These are phyloP conservation scores for Talaromyces nanjingensis DNA, from an alignment of 495 filamentous ascomycete genomes.

Conservation along the genomic window DNA sequence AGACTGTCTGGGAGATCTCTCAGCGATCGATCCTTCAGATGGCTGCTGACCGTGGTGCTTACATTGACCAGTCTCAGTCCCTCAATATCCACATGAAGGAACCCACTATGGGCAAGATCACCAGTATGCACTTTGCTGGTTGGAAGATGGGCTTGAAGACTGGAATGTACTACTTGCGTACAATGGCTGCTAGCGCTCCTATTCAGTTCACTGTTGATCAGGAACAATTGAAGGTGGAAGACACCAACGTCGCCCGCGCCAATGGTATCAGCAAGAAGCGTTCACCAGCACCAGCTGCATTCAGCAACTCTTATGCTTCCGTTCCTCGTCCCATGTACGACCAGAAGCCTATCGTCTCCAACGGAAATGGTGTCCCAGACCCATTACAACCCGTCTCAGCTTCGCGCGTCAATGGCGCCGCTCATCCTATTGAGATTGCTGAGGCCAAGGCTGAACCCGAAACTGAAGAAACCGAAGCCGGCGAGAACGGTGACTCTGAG, in stretches of 20 bases:
- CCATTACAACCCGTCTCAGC: slow-evolving; percentile 65
- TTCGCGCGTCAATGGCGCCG: slow-evolving; percentile 65
- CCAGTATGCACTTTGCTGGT: slow-evolving; percentile 97
- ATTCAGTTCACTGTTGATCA: slow-evolving; percentile 99
- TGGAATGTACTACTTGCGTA: slow-evolving; percentile 99
- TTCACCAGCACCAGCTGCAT: slow-evolving; percentile 37
- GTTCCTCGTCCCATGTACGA: slow-evolving; percentile 58
- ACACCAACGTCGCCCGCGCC: slow-evolving; percentile 68
- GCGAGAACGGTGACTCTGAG: slow-evolving; percentile 63
- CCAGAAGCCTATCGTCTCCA: slow-evolving; percentile 37
- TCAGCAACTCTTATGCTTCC: slow-evolving; percentile 40
- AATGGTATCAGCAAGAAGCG: slow-evolving; percentile 60
- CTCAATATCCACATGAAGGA: slow-evolving; percentile 99
- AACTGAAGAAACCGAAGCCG: slow-evolving; percentile 57
- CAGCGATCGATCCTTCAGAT: slow-evolving; percentile 93
- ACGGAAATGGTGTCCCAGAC: slow-evolving; percentile 53
- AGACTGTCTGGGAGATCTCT: slow-evolving; percentile 99
- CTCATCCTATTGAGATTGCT: slow-evolving; percentile 48
- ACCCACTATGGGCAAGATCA: slow-evolving; percentile 99
- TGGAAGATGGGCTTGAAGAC: slow-evolving; percentile 99
- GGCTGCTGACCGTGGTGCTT: slow-evolving; percentile 96
- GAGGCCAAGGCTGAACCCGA: slow-evolving; percentile 51
- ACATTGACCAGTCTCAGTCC: slow-evolving; percentile 97
- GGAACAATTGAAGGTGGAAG: slow-evolving; percentile 82
- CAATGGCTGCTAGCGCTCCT: slow-evolving; percentile 90